Percentiles rank a stretch among this genome's conserved stretches.
Conservation (phyloP, 129 eudicot genomes). For the Kitagawia praeruptora region DNA sequence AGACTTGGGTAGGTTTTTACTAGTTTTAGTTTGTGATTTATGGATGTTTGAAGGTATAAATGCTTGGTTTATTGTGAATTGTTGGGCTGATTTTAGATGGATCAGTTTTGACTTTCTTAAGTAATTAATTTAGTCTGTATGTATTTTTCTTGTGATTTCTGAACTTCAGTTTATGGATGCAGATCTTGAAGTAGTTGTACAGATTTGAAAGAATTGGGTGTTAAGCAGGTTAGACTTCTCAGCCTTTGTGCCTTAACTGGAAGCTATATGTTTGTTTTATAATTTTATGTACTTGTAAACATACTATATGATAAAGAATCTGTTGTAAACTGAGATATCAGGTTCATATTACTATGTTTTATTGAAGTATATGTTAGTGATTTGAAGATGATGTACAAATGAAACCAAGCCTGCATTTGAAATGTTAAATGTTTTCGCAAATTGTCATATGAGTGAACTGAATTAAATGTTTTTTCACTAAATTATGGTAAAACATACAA, state of each 20-base stretch:
- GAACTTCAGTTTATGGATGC: constrained; percentile 20
- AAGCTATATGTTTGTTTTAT: neutral
- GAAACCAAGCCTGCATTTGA: neutral
- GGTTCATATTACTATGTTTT: neutral
- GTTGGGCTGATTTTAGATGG: constrained; percentile 1
- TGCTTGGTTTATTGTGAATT: neutral
- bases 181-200: constrained; percentile 26
- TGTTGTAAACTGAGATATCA: neutral
- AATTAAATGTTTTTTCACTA: neutral
- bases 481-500: neutral
- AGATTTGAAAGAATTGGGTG: constrained; percentile 21
- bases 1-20: neutral
- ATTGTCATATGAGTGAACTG: neutral
- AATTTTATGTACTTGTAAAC: neutral
- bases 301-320: neutral
- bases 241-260: neutral
- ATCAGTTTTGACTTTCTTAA: neutral
- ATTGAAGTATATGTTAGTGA: neutral
- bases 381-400: neutral
- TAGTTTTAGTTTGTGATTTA: neutral
- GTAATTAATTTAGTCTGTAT: neutral
- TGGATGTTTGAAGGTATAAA: neutral
- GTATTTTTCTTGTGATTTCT: constrained; percentile 9
- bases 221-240: constrained; percentile 23
- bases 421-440: no score